Percentiles rank a stretch among this genome's conserved stretches.
Conservation (phyloP, 2,329 filamentous ascomycete genomes). For the Aspergillus felis region DNA sequence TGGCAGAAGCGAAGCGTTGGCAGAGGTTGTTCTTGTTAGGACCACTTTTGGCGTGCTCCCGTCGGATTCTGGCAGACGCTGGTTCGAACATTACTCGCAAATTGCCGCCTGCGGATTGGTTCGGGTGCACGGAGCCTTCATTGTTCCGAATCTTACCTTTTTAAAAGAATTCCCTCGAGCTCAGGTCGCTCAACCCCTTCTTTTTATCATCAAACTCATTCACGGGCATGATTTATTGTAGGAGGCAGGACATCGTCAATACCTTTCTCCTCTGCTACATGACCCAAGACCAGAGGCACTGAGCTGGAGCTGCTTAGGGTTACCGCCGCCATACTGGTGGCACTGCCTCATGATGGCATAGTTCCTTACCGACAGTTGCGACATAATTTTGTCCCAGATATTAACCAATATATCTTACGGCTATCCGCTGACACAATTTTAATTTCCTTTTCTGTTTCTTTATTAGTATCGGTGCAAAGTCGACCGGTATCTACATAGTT, state of each 20-base stretch:
- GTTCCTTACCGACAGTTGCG: slow-evolving; percentile 66
- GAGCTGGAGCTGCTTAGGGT: slow-evolving; percentile 63
- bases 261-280: slow-evolving; percentile 60
- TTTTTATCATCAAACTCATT: slow-evolving; percentile 49
- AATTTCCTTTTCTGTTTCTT: background rate
- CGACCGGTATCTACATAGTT: background rate
- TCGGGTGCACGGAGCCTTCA: slow-evolving; percentile 28
- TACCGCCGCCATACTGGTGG: slow-evolving; percentile 13
- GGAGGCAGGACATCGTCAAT: slow-evolving; percentile 48
- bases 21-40: slow-evolving; percentile 18
- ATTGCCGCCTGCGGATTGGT: slow-evolving; percentile 38
- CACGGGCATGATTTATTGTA: slow-evolving; percentile 63
- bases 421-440: background rate
- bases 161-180: slow-evolving; percentile 18
- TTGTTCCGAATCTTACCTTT: slow-evolving; percentile 24
- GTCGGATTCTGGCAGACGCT: slow-evolving; percentile 31
- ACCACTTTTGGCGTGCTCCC: slow-evolving; percentile 24
- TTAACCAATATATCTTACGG: background rate
- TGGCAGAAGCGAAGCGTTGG: slow-evolving; percentile 22
- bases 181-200: slow-evolving; percentile 28
- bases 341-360: slow-evolving; percentile 51
- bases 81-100: slow-evolving; percentile 32
- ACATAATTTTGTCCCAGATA: slow-evolving; percentile 38
- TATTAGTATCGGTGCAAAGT: background rate
- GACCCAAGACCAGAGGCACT: slow-evolving; percentile 58